Evolutionary conservation across 225 moss, liverwort and hornwort species (phyloP), one percentile per base, ranked within the genome.

Genomic region (Sphagnum contortum): DNA sequence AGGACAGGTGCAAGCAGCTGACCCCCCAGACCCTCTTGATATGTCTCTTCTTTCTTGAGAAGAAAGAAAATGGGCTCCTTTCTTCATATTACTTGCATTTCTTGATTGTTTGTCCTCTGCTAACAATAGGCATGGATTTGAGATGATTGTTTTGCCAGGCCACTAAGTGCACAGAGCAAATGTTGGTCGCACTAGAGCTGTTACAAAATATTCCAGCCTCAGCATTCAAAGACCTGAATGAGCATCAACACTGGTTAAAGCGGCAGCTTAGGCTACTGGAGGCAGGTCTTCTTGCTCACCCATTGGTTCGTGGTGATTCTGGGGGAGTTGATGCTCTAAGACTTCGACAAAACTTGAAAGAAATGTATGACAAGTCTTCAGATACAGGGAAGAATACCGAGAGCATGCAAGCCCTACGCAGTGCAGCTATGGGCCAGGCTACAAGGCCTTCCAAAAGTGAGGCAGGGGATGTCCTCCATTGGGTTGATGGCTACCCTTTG

Each of bases 401-500:
- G 76, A 88, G 77, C 63, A 87, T 88, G 48, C 81, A 84, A 57
- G 84, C 95, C 3, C 57, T 96, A 9, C 84, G 92, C 6, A 87
- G 76, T 58, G 90, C 88, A 4, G 88, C 90, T 29, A 80, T 92
- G 80, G 81, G 87, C 3, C 92, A 84, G 12, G 92, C 92, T 6
- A 83, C 82, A 0, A 71, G 86, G 49, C 76, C 79, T 5, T 72
- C 66, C 68, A 87, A 84, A 45, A 81, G 87, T 4, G 95, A 92
- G 45, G 83, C 66, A 2, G 79, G 79, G 2, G 78, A 75, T 2
- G 63, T 80, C 44, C 68, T 92, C 45, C 95, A 96, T 63, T 96
- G 95, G 95, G 92, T 87, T 52, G 95, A 96, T 11, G 92, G 95
- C 5, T 88, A 84, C 59, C 92, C 95, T 0, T 54, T 96, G 66